Conservation (phyloP, 371 early-diverging fungal species). For the Mortierella sp. region DNA sequence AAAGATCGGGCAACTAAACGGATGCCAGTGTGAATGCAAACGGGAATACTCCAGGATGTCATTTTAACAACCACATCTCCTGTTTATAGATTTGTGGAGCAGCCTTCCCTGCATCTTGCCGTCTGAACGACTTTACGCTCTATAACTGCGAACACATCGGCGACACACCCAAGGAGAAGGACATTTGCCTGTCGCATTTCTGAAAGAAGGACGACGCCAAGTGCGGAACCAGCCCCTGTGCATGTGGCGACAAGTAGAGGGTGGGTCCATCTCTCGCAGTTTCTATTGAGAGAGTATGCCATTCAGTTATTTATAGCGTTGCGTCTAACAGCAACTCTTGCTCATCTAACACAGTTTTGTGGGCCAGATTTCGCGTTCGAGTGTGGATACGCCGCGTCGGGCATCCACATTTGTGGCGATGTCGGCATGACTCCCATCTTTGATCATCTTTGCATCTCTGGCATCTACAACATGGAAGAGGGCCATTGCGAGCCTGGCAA, state of each 20-base stretch:
- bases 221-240: background rate
- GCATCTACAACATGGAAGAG: background rate
- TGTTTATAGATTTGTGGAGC: slow-evolving; percentile 12
- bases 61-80: no score
- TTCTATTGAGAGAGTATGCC: no score
- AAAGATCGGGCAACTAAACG: no score
- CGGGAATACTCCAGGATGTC: no score
- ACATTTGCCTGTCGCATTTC: background rate
- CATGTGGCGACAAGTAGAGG: background rate
- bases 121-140: background rate
- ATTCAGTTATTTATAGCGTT: no score
- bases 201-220: background rate
- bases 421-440: background rate
- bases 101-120: slow-evolving; percentile 9
- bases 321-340: background rate
- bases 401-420: background rate
- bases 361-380: background rate
- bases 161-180: background rate
- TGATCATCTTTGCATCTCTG: background rate
- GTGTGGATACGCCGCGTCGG: background rate
- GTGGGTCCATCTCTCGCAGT: background rate
- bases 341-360: background rate
- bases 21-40: background rate
- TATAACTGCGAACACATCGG: background rate
- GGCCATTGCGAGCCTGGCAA: background rate